These are phyloP conservation scores for Tetrapisispora iriomotensis DNA, from an alignment of 805 yeast species.

Conservation along the genomic window DNA sequence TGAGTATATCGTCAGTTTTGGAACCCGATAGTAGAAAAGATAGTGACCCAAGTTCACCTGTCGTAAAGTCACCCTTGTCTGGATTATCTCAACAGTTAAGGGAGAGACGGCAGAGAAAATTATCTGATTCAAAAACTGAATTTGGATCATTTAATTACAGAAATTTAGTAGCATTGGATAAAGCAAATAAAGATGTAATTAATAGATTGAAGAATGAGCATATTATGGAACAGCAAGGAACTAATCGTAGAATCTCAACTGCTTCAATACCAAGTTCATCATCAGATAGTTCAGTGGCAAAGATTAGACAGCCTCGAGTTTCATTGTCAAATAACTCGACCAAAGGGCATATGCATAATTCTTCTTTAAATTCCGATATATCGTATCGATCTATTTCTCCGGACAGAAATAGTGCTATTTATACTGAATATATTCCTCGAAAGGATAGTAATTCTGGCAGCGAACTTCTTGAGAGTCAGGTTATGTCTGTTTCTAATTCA, in stretches of 20 bases:
- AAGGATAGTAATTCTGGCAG: constrained; percentile 14
- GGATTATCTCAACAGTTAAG: constrained; percentile 48
- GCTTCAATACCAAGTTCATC: constrained; percentile 32
- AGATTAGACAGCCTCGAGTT: constrained; percentile 10
- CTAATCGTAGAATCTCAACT: constrained; percentile 27
- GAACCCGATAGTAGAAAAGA: constrained; percentile 19
- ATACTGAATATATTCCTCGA: constrained; percentile 11
- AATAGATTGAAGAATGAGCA: constrained; percentile 80
- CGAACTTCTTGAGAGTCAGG: not conserved
- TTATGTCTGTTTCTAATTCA: not conserved
- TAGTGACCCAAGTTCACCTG: constrained; percentile 30
- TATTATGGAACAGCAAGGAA: constrained; percentile 28
- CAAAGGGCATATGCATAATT: constrained; percentile 8
- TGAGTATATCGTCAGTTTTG: constrained; percentile 23
- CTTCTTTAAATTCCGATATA: constrained; percentile 17
- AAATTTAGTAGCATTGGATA: constrained; percentile 80
- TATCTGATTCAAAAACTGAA: constrained; percentile 60
- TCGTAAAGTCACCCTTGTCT: constrained; percentile 32
- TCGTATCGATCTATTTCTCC: constrained; percentile 23
- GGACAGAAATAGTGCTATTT: constrained; percentile 16
- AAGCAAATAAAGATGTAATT: constrained; percentile 88
- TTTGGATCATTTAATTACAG: constrained; percentile 92
- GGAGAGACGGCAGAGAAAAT: constrained; percentile 63
- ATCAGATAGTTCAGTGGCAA: constrained; percentile 21
- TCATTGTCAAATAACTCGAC: constrained; percentile 15